Evolutionary conservation across 805 yeast species (phyloP).

Genomic region (Saturnispora hagleri): DNA sequence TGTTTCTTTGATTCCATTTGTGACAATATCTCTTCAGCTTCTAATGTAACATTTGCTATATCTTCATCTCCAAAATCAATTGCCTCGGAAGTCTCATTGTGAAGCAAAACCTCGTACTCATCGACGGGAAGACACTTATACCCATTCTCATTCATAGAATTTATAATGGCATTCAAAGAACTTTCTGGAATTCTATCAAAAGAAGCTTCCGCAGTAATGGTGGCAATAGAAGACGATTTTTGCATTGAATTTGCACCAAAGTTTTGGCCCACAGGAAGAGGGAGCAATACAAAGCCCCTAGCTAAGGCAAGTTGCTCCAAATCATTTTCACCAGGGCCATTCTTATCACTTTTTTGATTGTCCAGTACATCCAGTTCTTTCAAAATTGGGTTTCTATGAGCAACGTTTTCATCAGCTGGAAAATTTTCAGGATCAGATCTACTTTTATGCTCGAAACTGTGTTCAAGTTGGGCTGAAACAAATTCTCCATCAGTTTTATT

Average conservation of each 20-base stretch:
- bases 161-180: constrained; percentile 20
- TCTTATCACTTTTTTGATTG: not conserved
- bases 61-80: constrained; percentile 1
- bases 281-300: constrained; percentile 5
- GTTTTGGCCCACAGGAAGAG: not conserved
- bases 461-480: no score
- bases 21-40: constrained; percentile 9
- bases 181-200: constrained; percentile 14
- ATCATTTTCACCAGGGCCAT: not conserved
- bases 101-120: constrained; percentile 17
- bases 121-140: constrained; percentile 16
- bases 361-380: not conserved
- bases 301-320: not conserved
- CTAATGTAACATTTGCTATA: constrained; percentile 8
- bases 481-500: constrained; percentile 1
- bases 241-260: not conserved
- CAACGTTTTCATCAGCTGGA: not conserved
- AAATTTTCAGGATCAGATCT: no score
- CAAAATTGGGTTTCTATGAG: not conserved
- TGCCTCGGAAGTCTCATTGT: not conserved
- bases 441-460: no score
- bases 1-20: constrained; percentile 11
- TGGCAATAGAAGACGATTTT: constrained; percentile 5
- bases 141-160: constrained; percentile 19
- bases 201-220: constrained; percentile 9